Percentiles rank a stretch among this genome's conserved stretches.
phyloP scores from a whole-genome alignment of 495 filamentous ascomycete genomes.

The Evernia prunastri region DNA sequence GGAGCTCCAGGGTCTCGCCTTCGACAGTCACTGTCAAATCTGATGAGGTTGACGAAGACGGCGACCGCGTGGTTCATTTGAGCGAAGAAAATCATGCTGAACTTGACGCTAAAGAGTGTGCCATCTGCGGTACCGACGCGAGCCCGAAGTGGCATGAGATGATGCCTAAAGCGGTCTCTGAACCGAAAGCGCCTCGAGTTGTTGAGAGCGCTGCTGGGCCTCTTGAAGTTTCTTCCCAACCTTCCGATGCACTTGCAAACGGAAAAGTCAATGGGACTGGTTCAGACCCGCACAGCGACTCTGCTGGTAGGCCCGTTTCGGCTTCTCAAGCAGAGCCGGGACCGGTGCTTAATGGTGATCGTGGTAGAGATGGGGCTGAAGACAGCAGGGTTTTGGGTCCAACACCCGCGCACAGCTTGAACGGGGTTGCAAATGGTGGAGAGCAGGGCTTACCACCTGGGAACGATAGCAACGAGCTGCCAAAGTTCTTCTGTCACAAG shows the following conservation, averaged over 20 bases:
- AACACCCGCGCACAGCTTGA: slow-evolving; percentile 30
- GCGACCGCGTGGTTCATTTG: slow-evolving; percentile 27
- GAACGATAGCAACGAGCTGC: slow-evolving; percentile 11
- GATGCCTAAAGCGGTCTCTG: slow-evolving; percentile 10
- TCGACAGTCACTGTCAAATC: slow-evolving; percentile 27
- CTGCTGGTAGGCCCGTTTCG: background rate
- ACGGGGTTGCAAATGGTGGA: slow-evolving; percentile 32
- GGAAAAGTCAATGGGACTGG: slow-evolving; percentile 8
- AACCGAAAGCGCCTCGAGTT: slow-evolving; percentile 2
- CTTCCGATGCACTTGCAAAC: background rate
- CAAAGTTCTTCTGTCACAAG: slow-evolving; percentile 45
- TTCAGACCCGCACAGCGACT: background rate
- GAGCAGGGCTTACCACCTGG: slow-evolving; percentile 23
- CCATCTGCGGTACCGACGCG: slow-evolving; percentile 21
- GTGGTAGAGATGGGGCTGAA: slow-evolving; percentile 23
- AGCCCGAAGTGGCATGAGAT: slow-evolving; percentile 28
- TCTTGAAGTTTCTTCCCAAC: background rate
- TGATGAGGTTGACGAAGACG: slow-evolving; percentile 28
- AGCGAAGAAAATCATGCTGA: slow-evolving; percentile 17
- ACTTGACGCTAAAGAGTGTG: slow-evolving; percentile 22
- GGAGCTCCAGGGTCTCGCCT: slow-evolving; percentile 27
- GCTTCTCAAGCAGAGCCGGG: slow-evolving; percentile 7
- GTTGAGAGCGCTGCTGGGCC: background rate
- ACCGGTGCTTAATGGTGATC: slow-evolving; percentile 24
- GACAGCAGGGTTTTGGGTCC: slow-evolving; percentile 11